These are phyloP conservation scores for Jatropha curcas DNA, from an alignment of 345 rosid genomes.

Conservation along the genomic window DNA sequence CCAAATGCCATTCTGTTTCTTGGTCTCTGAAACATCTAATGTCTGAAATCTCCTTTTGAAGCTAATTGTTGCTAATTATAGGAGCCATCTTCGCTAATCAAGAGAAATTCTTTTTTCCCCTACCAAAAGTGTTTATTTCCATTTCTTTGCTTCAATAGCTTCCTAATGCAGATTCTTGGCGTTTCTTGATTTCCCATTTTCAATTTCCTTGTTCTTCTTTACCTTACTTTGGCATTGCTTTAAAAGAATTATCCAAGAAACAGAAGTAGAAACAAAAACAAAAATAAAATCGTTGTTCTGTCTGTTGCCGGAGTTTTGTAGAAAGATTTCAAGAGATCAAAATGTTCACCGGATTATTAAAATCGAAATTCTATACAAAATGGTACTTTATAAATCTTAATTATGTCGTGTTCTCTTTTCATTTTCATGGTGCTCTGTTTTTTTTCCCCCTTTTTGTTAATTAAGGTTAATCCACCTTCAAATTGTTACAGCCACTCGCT, in stretches of 20 bases:
- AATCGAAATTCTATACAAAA: slow-evolving; percentile 29
- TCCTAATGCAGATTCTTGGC: slow-evolving; percentile 22
- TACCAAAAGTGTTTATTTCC: no score
- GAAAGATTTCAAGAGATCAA: slow-evolving; percentile 4
- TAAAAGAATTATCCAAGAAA: background rate
- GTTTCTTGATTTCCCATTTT: slow-evolving; percentile 12
- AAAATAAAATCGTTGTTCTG: background rate
- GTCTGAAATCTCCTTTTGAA: background rate
- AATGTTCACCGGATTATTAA: slow-evolving; percentile 26
- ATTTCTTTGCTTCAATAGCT: background rate
- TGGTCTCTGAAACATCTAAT: background rate
- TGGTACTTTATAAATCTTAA: slow-evolving; percentile 11
- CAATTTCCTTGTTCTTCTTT: slow-evolving; percentile 1
- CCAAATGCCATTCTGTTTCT: background rate
- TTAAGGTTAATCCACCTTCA: background rate
- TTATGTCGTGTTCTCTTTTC: background rate
- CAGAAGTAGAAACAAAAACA: background rate
- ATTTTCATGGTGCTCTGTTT: background rate
- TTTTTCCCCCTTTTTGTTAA: background rate
- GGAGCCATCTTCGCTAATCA: no score
- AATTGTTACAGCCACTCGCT: slow-evolving; percentile 55
- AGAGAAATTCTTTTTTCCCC: no score
- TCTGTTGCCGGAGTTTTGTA: background rate
- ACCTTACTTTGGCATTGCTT: background rate
- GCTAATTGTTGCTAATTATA: background rate